These are phyloP conservation scores for Calonectria pseudoturangicola DNA, from an alignment of 2,329 filamentous ascomycete genomes.

Conservation along the genomic window DNA sequence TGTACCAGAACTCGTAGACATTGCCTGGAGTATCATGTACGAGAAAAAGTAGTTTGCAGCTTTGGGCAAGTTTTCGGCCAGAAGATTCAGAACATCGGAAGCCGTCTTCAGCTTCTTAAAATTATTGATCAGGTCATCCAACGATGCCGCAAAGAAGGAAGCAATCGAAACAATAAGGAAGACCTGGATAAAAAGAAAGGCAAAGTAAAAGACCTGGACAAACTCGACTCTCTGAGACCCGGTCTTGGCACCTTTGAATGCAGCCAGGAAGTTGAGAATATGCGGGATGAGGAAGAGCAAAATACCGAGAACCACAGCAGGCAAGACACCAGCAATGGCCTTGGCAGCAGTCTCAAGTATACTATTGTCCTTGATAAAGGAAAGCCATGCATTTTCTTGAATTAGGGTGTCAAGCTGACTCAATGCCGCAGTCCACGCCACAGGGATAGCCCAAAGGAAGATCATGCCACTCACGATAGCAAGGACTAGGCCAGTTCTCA, in stretches of 20 bases:
- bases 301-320: slow-evolving; percentile 83
- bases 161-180: slow-evolving; percentile 95
- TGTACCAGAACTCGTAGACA: slow-evolving; percentile 92
- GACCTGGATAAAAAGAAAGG: slow-evolving; percentile 94
- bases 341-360: slow-evolving; percentile 77
- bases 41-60: slow-evolving; percentile 98
- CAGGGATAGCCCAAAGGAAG: slow-evolving; percentile 91
- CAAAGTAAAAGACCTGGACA: slow-evolving; percentile 95
- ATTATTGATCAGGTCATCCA: slow-evolving; percentile 77
- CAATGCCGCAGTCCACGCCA: slow-evolving; percentile 89
- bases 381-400: slow-evolving; percentile 78
- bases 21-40: slow-evolving; percentile 96
- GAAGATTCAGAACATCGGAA: slow-evolving; percentile 78
- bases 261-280: slow-evolving; percentile 83
- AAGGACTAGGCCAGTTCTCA: slow-evolving; percentile 81
- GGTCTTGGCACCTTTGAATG: slow-evolving; percentile 87
- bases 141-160: slow-evolving; percentile 79
- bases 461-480: slow-evolving; percentile 83
- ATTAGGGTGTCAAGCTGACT: slow-evolving; percentile 86
- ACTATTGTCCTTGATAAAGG: slow-evolving; percentile 77
- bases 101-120: slow-evolving; percentile 71
- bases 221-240: slow-evolving; percentile 85
- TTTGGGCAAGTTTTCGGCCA: slow-evolving; percentile 88
- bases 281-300: slow-evolving; percentile 88
- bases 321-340: slow-evolving; percentile 88